Conservation (phyloP, 2,329 filamentous ascomycete species). For the Escovopsis weberi region DNA sequence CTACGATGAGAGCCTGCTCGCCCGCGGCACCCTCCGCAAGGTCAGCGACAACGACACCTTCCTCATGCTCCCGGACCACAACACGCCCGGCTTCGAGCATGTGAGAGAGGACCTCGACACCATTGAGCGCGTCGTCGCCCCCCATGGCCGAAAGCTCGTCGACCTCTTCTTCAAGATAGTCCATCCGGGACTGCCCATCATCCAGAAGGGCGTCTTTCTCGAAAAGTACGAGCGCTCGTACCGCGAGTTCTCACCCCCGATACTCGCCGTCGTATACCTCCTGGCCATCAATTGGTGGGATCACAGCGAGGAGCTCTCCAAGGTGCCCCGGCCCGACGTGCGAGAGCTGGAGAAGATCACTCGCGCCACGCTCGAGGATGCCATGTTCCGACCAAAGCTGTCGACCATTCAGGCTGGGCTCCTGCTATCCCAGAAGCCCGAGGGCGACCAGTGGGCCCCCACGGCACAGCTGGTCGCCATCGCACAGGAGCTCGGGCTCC, state of each 20-base stretch:
- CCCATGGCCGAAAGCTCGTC: constrained; percentile 62
- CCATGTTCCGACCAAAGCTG: constrained; percentile 69
- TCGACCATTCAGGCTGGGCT: constrained; percentile 68
- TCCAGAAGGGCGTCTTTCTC: constrained; percentile 67
- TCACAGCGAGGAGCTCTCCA: constrained; percentile 50
- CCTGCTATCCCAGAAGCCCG: constrained; percentile 58
- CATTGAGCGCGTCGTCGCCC: constrained; percentile 61
- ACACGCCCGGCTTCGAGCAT: constrained; percentile 58
- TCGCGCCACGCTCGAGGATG: constrained; percentile 56
- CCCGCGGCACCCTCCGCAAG: constrained; percentile 54
- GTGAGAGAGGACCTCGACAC: constrained; percentile 52
- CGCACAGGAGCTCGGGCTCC: constrained; percentile 73
- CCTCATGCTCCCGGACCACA: constrained; percentile 61
- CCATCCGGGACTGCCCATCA: constrained; percentile 68
- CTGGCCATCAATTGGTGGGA: constrained; percentile 84
- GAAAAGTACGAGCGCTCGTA: constrained; percentile 63
- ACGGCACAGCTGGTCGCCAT: constrained; percentile 81
- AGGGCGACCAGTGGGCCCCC: constrained; percentile 68
- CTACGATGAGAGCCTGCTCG: constrained; percentile 63
- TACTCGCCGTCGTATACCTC: constrained; percentile 71
- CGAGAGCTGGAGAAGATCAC: constrained; percentile 59
- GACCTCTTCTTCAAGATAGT: constrained; percentile 71
- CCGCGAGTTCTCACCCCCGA: constrained; percentile 58
- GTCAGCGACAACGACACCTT: constrained; percentile 69
- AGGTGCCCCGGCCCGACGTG: constrained; percentile 55